phyloP scores from a whole-genome alignment of 106 monocot genomes.

The Acanthochlamys bracteata region DNA sequence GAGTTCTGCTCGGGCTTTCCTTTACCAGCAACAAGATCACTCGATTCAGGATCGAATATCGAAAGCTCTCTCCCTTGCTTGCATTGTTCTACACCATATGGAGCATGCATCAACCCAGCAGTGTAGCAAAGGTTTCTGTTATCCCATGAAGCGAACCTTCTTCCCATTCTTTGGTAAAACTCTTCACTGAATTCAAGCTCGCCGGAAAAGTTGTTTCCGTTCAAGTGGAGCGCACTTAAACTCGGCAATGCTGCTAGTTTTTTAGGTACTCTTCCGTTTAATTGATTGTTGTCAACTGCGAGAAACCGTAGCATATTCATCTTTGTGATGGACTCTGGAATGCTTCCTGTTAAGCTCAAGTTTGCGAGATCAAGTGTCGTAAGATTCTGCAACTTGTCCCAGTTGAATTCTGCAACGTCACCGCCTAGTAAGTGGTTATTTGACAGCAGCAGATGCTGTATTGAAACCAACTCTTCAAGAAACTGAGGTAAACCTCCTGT shows the following conservation, averaged over 20 bases:
- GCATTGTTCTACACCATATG: constrained; percentile 54
- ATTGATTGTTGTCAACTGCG: constrained; percentile 52
- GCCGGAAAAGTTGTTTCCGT: constrained; percentile 63
- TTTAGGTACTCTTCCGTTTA: constrained; percentile 35
- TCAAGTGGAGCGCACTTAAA: constrained; percentile 44
- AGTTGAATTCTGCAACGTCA: constrained; percentile 19
- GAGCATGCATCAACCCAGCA: constrained; percentile 21
- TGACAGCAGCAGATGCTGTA: constrained; percentile 65
- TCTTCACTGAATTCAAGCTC: constrained; percentile 36
- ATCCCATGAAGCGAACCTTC: constrained; percentile 74
- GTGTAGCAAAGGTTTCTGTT: constrained; percentile 70
- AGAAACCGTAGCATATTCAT: constrained; percentile 48
- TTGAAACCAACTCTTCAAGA: constrained; percentile 35
- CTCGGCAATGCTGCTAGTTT: constrained; percentile 37
- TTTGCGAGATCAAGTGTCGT: constrained; percentile 60
- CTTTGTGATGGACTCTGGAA: constrained; percentile 47
- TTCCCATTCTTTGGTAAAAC: constrained; percentile 63
- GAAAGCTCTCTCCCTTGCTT: constrained; percentile 13
- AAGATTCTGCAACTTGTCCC: constrained; percentile 37
- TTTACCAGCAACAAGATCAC: too few species aligned
- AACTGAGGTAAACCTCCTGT: constrained; percentile 25
- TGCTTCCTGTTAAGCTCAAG: constrained; percentile 26
- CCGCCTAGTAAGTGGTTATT: constrained; percentile 61
- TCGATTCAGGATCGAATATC: background rate
- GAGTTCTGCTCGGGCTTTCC: too few species aligned